phyloP scores from a whole-genome alignment of 805 yeast species.

The Kurtzmaniella fragi region DNA sequence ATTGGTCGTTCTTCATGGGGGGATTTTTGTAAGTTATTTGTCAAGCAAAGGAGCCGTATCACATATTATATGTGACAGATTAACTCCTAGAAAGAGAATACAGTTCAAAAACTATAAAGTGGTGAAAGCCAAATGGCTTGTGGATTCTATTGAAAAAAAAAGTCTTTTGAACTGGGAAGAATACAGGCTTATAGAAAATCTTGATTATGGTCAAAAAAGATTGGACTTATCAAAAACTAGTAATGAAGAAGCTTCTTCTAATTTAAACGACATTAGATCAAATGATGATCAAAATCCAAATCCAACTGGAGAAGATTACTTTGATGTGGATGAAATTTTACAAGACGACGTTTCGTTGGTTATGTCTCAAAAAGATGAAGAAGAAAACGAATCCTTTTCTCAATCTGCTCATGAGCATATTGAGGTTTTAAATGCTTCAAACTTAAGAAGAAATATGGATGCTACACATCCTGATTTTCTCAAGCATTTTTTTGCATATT shows the following conservation, averaged over 20 bases:
- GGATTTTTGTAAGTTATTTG: conserved; percentile 64
- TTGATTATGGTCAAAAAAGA: conserved; percentile 52
- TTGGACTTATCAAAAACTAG: conserved; percentile 9
- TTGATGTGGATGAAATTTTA: conserved; percentile 1
- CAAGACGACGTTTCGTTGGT: conserved; percentile 6
- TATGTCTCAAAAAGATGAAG: conserved; percentile 8
- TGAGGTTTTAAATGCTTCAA: background rate
- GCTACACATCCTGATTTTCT: conserved; percentile 79
- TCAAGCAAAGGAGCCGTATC: conserved; percentile 71
- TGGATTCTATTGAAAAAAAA: conserved; percentile 50
- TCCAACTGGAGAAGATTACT: background rate
- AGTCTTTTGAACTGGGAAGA: conserved; percentile 64
- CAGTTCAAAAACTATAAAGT: conserved; percentile 69
- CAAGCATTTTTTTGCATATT: conserved; percentile 64
- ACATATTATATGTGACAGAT: conserved; percentile 73
- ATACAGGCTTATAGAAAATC: conserved; percentile 46
- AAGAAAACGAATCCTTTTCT: conserved; percentile 6
- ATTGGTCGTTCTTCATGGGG: conserved; percentile 74
- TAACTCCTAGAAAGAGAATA: conserved; percentile 70
- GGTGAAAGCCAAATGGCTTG: conserved; percentile 79
- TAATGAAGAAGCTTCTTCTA: background rate
- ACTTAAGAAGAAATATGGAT: conserved; percentile 21
- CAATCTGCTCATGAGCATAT: conserved; percentile 7
- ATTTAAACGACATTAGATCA: background rate
- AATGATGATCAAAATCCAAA: background rate